Percentiles rank a stretch among this genome's conserved stretches.
Evolutionary conservation across 2,329 filamentous ascomycete species (phyloP).

Genomic region (Penicillium thymicola): DNA sequence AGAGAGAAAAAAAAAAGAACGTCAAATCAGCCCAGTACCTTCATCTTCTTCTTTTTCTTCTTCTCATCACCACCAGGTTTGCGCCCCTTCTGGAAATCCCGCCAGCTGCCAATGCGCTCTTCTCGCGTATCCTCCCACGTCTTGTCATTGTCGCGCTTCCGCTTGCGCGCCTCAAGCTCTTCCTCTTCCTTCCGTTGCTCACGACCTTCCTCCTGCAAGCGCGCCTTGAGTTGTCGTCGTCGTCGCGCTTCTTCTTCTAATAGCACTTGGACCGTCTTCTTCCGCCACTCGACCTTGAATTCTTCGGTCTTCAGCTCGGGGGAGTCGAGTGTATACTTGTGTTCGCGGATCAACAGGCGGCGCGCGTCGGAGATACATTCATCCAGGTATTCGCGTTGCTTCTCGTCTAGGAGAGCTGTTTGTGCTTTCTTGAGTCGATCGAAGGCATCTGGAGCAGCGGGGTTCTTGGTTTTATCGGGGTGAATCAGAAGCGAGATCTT

Average conservation of each 20-base stretch:
- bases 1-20: neutral
- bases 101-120: slow-evolving; percentile 88
- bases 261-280: slow-evolving; percentile 85
- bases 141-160: slow-evolving; percentile 87
- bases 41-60: slow-evolving; percentile 60
- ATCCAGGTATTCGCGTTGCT: slow-evolving; percentile 79
- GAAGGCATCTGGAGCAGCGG: slow-evolving; percentile 87
- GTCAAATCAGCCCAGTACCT: slow-evolving; percentile 42
- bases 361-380: slow-evolving; percentile 95
- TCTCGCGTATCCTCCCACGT: slow-evolving; percentile 94
- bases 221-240: slow-evolving; percentile 80
- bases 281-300: slow-evolving; percentile 81
- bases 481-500: slow-evolving; percentile 99
- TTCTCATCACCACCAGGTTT: slow-evolving; percentile 53
- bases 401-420: slow-evolving; percentile 87
- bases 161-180: slow-evolving; percentile 74
- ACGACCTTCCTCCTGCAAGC: slow-evolving; percentile 94
- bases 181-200: slow-evolving; percentile 83
- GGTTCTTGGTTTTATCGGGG: slow-evolving; percentile 94
- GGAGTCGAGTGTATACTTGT: slow-evolving; percentile 87
- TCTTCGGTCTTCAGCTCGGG: slow-evolving; percentile 76
- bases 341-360: slow-evolving; percentile 88
- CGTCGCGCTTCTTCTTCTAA: slow-evolving; percentile 88
- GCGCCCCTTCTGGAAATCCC: slow-evolving; percentile 74
- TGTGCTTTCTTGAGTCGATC: slow-evolving; percentile 96